Evolutionary conservation across 2,329 filamentous ascomycete species (phyloP), one percentile per base, ranked within the genome.

Genomic region (Beauveria asiatica): DNA sequence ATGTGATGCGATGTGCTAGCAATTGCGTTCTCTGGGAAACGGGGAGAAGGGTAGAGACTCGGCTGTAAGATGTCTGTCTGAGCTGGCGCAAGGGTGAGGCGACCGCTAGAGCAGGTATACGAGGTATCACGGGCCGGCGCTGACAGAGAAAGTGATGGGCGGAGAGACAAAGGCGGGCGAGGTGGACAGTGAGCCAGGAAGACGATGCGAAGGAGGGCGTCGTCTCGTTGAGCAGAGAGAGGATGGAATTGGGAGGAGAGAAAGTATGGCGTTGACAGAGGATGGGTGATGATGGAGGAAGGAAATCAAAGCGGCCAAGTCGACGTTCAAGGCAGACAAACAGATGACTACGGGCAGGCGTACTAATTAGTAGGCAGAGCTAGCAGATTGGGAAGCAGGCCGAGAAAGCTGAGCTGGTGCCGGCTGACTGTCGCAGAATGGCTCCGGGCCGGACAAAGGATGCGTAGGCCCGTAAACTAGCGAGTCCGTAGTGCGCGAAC

Each of bases 51-150:
- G 16, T 16, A 45, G 23, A 23, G 23, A 42, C 13, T 30, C 41
- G 23, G 41, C 27, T 46, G 41, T 39, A 37, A 42, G 45, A 25
- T 4, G 39, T 37, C 16, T 4, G 39, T 37, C 16, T 39, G 19
- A 46, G 49, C 17, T 55, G 53, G 41, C 39, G 19, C 19, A 39
- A 16, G 23, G 49, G 21, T 11, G 21, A 27, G 42, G 44, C n/a
- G 53, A 42, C 37, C 42, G 33, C 39, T 37, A 21, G 46, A 46
- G 48, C 41, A 46, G 41, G 57, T 59, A 53, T 59, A 59, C 39
- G 27, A 46, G 27, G 23, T 25, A 21, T 49, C 45, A 23, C 42
- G 25, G 46, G n/a, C 45, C 37, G 46, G 33, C 23, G 23, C 30
- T 42, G 52, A 46, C 45, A 50, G 30, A 33, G 8, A 16, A 57